Base-by-base conservation (phyloP, 306 rosid genomes). In the Glycine soja region DNA sequence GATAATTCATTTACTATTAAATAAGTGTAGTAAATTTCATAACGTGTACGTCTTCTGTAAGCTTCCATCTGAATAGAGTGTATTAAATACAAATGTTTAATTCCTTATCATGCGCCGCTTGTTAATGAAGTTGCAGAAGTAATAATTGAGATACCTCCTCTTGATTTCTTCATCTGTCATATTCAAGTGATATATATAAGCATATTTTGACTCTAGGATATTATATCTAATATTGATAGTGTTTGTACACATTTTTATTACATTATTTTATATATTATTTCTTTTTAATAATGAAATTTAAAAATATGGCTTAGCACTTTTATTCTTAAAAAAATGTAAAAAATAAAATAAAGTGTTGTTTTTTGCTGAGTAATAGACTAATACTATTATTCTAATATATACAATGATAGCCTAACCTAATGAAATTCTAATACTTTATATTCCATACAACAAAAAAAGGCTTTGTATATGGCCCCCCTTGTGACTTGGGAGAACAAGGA, bases 21-120 rank as follows among this genome's bases (percentile, higher is more conserved):
- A 24, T 24, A 24, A 24, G 30, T 42, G 46, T 42, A 3, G 46
- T 42, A 4, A 42, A 42, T 6, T 9, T 68, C 4, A 10, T 50
- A 18, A 80, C 66, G 56, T 80, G 66, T 10, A 48, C 64, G 46
- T 80, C 8, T 36, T 32, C 5, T 58, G 48, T 42, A 42, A 56
- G 58, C 18, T 24, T 24, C 30, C 30, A 24, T 24, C 30, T 24
- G 30, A 24, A 24, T 24, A 24, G 1, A 24, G 30, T 24, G 14
- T 34, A 24, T 63, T 50, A 10, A 51, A 58, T 10, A 12, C 32
- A 51, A 64, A 65, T 38, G 48, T 46, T 61, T n/a, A 15, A 70
- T 79, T 70, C 77, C 75, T 58, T 32, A 15, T 57, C 32, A 12
- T 59, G 72, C 64, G 78, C 83, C 72, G 78, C 43, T 61, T 50